phyloP scores from a whole-genome alignment of 2,329 filamentous ascomycete species.

The Sporothrix brunneoviolacea region DNA sequence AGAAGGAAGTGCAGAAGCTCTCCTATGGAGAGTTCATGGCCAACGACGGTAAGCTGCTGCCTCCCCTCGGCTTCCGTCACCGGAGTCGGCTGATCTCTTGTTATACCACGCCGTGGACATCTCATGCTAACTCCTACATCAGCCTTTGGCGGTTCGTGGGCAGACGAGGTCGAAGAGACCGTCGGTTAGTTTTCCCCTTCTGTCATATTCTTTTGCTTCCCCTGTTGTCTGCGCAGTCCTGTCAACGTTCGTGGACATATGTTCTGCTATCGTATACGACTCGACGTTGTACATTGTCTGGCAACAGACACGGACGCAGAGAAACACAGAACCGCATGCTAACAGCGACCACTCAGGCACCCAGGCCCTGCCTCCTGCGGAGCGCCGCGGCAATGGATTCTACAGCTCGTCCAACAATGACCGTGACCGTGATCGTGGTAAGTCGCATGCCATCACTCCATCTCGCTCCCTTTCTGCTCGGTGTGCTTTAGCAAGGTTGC shows the following conservation, averaged over 20 bases:
- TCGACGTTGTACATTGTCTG: too few relatives aligned
- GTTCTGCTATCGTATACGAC: too few relatives aligned
- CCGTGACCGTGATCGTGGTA: constrained; percentile 18
- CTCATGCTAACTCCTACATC: constrained; percentile 1
- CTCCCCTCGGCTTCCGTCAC: constrained; percentile 17
- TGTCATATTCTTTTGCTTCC: neutral
- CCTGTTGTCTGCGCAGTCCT: constrained; percentile 7
- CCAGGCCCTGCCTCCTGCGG: constrained; percentile 47
- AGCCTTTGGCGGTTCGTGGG: constrained; percentile 77
- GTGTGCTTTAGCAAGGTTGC: neutral
- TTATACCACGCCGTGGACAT: neutral
- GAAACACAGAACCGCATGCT: neutral
- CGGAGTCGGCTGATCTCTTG: neutral
- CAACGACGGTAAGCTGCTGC: constrained; percentile 68
- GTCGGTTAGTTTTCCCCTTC: constrained; percentile 51
- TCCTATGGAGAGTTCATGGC: constrained; percentile 92
- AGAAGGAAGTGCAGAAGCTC: constrained; percentile 94
- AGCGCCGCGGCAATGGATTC: constrained; percentile 33
- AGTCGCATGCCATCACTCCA: neutral
- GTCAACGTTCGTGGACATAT: too few relatives aligned
- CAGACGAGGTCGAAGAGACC: constrained; percentile 95
- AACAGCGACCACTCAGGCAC: constrained; percentile 37
- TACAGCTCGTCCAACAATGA: constrained; percentile 20
- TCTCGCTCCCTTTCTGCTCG: neutral
- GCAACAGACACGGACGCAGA: too few relatives aligned